Percentiles rank a stretch among this genome's conserved stretches.
These are phyloP conservation scores for Penicillium sp. DNA, from an alignment of 2,329 filamentous ascomycete genomes.

Conservation along the genomic window DNA sequence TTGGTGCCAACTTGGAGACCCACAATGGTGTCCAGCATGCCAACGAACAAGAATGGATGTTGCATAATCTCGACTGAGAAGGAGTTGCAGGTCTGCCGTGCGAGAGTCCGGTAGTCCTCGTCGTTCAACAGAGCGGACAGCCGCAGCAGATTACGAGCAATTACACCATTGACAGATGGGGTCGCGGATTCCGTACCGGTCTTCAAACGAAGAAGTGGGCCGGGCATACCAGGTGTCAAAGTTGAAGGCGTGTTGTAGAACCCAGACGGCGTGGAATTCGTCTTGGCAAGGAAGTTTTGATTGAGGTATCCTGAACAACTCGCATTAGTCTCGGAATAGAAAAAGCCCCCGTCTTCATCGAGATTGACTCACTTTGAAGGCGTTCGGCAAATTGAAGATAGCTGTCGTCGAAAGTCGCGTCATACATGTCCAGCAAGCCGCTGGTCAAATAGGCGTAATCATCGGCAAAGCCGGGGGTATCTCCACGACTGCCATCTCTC, in stretches of 20 bases:
- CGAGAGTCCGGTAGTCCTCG: constrained; percentile 57
- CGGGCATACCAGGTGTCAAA: constrained; percentile 55
- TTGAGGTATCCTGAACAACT: constrained; percentile 63
- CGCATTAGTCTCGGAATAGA: background rate
- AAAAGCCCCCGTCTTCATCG: background rate
- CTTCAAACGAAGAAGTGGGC: constrained; percentile 73
- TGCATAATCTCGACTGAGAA: constrained; percentile 91
- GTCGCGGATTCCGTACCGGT: constrained; percentile 91
- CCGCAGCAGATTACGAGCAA: constrained; percentile 80
- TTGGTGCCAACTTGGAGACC: constrained; percentile 64
- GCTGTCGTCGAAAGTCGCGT: constrained; percentile 68
- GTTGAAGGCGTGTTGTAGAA: constrained; percentile 41
- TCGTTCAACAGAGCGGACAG: constrained; percentile 65
- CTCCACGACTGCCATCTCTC: constrained; percentile 57
- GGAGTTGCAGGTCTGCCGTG: constrained; percentile 68
- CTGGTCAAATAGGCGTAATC: constrained; percentile 88
- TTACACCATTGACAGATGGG: constrained; percentile 81
- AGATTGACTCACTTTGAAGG: constrained; percentile 58
- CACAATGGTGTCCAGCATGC: constrained; percentile 70
- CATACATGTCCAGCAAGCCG: constrained; percentile 77
- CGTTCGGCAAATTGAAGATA: constrained; percentile 76
- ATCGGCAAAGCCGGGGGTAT: constrained; percentile 73
- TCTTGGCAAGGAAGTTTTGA: constrained; percentile 66
- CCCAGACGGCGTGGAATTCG: constrained; percentile 34
- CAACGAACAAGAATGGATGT: constrained; percentile 86